phyloP scores from a whole-genome alignment of 495 filamentous ascomycete genomes.

The Penicillium fimorum region DNA sequence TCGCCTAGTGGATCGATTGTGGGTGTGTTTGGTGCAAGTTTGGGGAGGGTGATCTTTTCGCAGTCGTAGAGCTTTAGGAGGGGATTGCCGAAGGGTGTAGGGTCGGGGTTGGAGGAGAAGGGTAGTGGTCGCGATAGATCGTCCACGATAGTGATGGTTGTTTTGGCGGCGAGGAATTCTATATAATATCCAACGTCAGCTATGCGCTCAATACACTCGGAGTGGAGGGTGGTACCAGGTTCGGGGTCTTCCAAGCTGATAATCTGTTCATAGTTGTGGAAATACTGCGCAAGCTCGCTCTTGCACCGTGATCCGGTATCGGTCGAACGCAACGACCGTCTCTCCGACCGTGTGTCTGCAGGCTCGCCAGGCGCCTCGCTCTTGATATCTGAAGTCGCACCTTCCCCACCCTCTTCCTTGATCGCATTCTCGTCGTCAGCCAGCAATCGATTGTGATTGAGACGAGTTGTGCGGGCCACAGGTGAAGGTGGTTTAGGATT shows the following conservation, averaged over 20 bases:
- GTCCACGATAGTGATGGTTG: conserved; percentile 46
- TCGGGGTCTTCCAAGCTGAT: conserved; percentile 78
- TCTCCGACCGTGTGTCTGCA: conserved; percentile 22
- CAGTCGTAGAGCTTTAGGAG: conserved; percentile 40
- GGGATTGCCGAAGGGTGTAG: conserved; percentile 41
- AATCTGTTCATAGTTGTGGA: conserved; percentile 87
- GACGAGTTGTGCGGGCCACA: conserved; percentile 18
- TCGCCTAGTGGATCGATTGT: conserved; percentile 66
- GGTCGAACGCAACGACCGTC: conserved; percentile 51
- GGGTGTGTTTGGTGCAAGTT: conserved; percentile 5
- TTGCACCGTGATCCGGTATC: conserved; percentile 62
- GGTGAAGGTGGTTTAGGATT: conserved; percentile 15
- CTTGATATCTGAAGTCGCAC: conserved; percentile 10
- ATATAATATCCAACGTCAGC: conserved; percentile 7
- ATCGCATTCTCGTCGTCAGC: conserved; percentile 1
- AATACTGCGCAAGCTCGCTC: conserved; percentile 84
- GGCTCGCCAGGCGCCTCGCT: conserved; percentile 10
- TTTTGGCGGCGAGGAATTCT: conserved; percentile 48
- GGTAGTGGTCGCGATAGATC: conserved; percentile 39
- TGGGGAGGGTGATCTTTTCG: conserved; percentile 31
- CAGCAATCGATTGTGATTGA: conserved; percentile 14
- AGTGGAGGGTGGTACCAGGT: conserved; percentile 52
- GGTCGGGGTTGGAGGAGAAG: conserved; percentile 18
- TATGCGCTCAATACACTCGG: not conserved
- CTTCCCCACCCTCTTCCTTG: not conserved